A percentile compares a stretch with the other conserved stretches of the same genome.
Conservation (phyloP, 2,329 filamentous ascomycete genomes). For the Coniochaeta prunicola region DNA sequence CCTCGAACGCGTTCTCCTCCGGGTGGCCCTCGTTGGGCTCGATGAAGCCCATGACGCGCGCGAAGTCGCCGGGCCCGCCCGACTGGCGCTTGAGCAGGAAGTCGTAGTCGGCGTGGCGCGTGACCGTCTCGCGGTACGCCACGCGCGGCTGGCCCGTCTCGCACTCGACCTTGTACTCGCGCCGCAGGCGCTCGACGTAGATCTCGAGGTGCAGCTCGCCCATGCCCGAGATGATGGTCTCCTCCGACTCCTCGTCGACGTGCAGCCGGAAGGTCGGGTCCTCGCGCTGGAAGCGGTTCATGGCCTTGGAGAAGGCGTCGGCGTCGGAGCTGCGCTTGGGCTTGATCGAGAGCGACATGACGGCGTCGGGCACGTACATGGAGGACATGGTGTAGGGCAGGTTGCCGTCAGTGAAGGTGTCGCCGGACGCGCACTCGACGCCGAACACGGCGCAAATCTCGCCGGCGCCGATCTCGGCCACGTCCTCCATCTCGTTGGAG, state of each 20-base stretch:
- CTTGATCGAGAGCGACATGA: slow-evolving; percentile 96
- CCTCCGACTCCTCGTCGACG: slow-evolving; percentile 84
- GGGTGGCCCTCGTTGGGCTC: slow-evolving; percentile 69
- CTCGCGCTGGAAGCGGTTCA: slow-evolving; percentile 97
- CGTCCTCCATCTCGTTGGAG: slow-evolving; percentile 98
- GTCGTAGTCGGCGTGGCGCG: slow-evolving; percentile 74
- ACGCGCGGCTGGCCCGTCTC: slow-evolving; percentile 95
- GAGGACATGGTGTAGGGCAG: slow-evolving; percentile 94
- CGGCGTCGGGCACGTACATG: slow-evolving; percentile 96
- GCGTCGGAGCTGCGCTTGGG: slow-evolving; percentile 90
- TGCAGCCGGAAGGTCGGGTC: slow-evolving; percentile 96
- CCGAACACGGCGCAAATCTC: slow-evolving; percentile 99
- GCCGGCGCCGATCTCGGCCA: slow-evolving; percentile 83
- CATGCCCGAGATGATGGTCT: slow-evolving; percentile 98
- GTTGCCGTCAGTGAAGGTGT: slow-evolving; percentile 93
- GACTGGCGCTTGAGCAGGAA: slow-evolving; percentile 92
- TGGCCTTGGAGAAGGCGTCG: slow-evolving; percentile 94
- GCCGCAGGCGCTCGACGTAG: slow-evolving; percentile 92
- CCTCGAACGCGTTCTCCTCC: slow-evolving; percentile 74
- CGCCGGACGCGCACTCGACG: slow-evolving; percentile 93
- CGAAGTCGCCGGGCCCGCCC: slow-evolving; percentile 91
- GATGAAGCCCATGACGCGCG: slow-evolving; percentile 84
- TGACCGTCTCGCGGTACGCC: slow-evolving; percentile 92
- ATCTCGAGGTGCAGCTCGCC: slow-evolving; percentile 95
- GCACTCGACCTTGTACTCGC: slow-evolving; percentile 95